Evolutionary conservation across 495 filamentous ascomycete genomes (phyloP).

Genomic region (Pseudotulostoma volvatum): DNA sequence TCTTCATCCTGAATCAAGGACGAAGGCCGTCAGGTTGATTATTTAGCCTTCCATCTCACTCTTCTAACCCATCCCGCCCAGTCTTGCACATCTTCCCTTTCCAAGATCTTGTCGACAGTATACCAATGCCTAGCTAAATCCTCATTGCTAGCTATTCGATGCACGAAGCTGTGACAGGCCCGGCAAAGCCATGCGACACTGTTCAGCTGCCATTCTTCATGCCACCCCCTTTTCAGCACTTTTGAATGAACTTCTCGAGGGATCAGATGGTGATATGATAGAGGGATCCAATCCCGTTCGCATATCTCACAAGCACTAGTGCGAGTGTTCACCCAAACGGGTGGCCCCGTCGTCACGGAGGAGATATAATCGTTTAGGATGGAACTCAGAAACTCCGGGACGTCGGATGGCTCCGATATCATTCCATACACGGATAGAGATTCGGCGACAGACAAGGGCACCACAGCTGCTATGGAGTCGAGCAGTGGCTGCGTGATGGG

Average conservation of each 20-base stretch:
- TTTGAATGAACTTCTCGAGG: slow-evolving; percentile 63
- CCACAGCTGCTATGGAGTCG: slow-evolving; percentile 21
- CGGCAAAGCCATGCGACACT: slow-evolving; percentile 82
- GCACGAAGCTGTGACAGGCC: slow-evolving; percentile 76
- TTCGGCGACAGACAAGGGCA: slow-evolving; percentile 39
- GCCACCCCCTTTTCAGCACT: slow-evolving; percentile 66
- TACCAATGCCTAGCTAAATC: slow-evolving; percentile 60
- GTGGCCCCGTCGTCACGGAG: slow-evolving; percentile 39
- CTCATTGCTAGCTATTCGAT: slow-evolving; percentile 61
- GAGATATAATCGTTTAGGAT: slow-evolving; percentile 44
- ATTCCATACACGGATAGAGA: slow-evolving; percentile 47
- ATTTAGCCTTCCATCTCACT: slow-evolving; percentile 47
- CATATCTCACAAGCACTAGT: slow-evolving; percentile 62
- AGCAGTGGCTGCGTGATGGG: slow-evolving; percentile 29
- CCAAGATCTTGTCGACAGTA: slow-evolving; percentile 51
- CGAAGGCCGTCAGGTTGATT: no score
- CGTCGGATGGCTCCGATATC: slow-evolving; percentile 25
- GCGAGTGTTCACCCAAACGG: slow-evolving; percentile 39
- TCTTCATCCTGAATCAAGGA: not conserved
- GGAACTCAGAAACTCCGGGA: slow-evolving; percentile 41
- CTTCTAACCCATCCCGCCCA: slow-evolving; percentile 54
- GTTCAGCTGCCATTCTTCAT: slow-evolving; percentile 54
- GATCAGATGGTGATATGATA: slow-evolving; percentile 77
- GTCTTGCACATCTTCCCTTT: slow-evolving; percentile 52
- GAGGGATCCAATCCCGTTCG: slow-evolving; percentile 55